Conservation (phyloP, 371 early-diverging fungal genomes). For the Nematocida minor region DNA sequence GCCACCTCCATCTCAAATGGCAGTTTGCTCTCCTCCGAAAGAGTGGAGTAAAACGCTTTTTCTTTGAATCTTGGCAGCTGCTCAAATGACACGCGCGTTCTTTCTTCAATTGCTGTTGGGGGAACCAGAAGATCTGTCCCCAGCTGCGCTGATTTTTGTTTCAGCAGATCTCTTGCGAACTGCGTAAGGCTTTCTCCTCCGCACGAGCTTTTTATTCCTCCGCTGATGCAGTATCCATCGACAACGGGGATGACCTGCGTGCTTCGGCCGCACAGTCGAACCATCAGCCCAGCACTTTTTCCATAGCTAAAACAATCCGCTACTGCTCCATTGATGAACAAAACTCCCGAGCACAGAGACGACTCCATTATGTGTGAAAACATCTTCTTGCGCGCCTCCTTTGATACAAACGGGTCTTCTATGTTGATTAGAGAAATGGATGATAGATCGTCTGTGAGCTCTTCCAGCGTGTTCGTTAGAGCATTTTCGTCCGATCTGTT, state of each 20-base stretch:
- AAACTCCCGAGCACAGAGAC: constrained; percentile 30
- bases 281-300: constrained; percentile 46
- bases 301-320: constrained; percentile 57
- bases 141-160: neutral
- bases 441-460: constrained; percentile 24
- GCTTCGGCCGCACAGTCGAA: constrained; percentile 44
- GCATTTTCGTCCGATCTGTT: constrained; percentile 6
- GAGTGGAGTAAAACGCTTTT: neutral
- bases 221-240: constrained; percentile 48
- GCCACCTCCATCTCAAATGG: constrained; percentile 13
- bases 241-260: constrained; percentile 51
- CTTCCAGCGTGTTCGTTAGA: constrained; percentile 15
- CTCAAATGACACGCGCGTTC: constrained; percentile 19
- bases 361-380: constrained; percentile 51
- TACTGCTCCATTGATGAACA: constrained; percentile 55
- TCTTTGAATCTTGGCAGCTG: constrained; percentile 38
- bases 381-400: constrained; percentile 18
- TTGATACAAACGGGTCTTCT: constrained; percentile 49
- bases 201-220: constrained; percentile 32
- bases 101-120: constrained; percentile 18
- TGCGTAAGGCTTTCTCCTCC: constrained; percentile 37
- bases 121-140: constrained; percentile 16
- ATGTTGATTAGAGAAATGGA: constrained; percentile 37
- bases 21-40: neutral
- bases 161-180: neutral